Evolutionary conservation across 192 early-diverging fungal species (phyloP).

Genomic region (Cetraspora pellucida): DNA sequence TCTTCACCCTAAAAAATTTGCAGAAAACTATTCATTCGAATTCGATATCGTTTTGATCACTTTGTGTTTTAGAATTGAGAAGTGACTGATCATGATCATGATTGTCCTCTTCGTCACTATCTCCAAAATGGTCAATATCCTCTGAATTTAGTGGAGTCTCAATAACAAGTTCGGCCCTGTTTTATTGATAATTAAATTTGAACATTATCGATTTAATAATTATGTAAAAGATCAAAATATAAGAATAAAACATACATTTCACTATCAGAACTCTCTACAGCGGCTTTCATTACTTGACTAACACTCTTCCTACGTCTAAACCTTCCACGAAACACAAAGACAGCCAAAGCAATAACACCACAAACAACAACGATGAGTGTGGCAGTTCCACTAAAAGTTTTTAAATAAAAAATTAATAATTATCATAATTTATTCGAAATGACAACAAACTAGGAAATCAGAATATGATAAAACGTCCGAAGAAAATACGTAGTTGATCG

Average conservation of each 20-base stretch:
- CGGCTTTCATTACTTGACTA: constrained; percentile 28
- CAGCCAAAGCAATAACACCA: constrained; percentile 30
- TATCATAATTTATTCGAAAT: neutral
- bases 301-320: constrained; percentile 29
- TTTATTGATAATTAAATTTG: too few species aligned
- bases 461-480: neutral
- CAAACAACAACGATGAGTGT: constrained; percentile 36
- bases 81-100: too few species aligned
- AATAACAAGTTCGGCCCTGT: constrained; percentile 53
- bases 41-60: too few species aligned
- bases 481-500: too few species aligned
- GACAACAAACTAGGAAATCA: neutral
- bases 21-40: too few species aligned
- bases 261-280: constrained; percentile 25
- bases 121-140: constrained; percentile 40
- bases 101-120: constrained; percentile 42
- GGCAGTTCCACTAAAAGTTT: constrained; percentile 37
- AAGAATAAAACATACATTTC: constrained; percentile 35
- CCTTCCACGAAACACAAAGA: constrained; percentile 39
- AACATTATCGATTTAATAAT: too few species aligned
- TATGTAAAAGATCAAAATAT: too few species aligned
- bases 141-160: constrained; percentile 43
- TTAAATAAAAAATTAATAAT: constrained; percentile 12
- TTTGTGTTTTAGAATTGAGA: too few species aligned
- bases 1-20: too few species aligned